Conservation (phyloP, 305 asterid genomes). For the Solanum aculeatissimum region DNA sequence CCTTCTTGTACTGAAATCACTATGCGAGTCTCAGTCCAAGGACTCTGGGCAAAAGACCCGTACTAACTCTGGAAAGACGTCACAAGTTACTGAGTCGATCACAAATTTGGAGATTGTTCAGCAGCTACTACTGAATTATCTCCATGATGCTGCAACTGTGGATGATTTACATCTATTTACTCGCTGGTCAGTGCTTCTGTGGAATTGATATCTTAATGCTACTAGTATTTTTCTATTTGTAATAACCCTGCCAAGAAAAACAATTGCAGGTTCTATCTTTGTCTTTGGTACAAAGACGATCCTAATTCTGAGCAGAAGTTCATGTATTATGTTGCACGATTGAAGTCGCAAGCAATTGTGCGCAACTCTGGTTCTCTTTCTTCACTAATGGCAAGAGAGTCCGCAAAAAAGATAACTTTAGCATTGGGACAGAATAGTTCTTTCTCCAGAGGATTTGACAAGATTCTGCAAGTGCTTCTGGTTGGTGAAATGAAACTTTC, state of each 20-base stretch:
- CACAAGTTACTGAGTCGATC: constrained; percentile 28
- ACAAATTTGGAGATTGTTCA: constrained; percentile 77
- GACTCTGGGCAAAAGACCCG: constrained; percentile 36
- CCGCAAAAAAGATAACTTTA: constrained; percentile 64
- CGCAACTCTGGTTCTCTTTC: constrained; percentile 53
- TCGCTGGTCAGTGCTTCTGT: constrained; percentile 62
- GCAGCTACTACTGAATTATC: constrained; percentile 88
- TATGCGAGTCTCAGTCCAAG: constrained; percentile 44
- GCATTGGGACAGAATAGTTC: constrained; percentile 90
- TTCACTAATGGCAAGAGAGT: constrained; percentile 59
- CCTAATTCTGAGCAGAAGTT: constrained; percentile 60
- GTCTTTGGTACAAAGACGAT: constrained; percentile 97
- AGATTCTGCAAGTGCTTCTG: constrained; percentile 94
- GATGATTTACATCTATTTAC: constrained; percentile 64
- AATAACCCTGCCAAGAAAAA: constrained; percentile 6
- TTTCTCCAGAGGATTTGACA: constrained; percentile 92
- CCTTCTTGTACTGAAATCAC: constrained; percentile 56
- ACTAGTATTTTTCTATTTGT: constrained; percentile 4
- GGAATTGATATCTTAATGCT: constrained; percentile 1
- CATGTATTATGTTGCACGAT: constrained; percentile 55
- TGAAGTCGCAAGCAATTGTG: constrained; percentile 64
- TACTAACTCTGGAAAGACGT: constrained; percentile 32
- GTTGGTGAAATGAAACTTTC: constrained; percentile 41
- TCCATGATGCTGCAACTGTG: constrained; percentile 73
- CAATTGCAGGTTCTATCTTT: constrained; percentile 91